Conservation (phyloP, 176 grass and related monocot species). For the Bolboschoenus planiculmis region DNA sequence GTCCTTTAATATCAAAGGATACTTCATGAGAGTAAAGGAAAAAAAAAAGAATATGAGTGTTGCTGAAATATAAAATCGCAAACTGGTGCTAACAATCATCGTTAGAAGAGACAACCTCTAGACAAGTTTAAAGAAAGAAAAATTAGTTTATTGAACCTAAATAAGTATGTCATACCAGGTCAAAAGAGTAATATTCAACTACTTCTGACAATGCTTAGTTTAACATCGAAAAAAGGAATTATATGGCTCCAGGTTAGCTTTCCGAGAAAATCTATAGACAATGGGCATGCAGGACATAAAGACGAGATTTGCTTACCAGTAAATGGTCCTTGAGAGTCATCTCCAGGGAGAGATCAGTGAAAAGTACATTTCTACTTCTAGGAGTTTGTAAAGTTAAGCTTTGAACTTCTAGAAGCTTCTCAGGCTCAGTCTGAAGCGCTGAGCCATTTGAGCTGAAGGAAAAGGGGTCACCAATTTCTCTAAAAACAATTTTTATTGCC, state of each 20-base stretch:
- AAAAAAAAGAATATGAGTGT: neutral
- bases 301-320: conserved; percentile 40
- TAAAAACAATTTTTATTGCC: conserved; percentile 63
- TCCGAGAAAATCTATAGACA: conserved; percentile 13
- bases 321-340: conserved; percentile 78
- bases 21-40: neutral
- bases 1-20: neutral
- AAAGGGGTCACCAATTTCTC: conserved; percentile 20
- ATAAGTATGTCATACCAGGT: neutral
- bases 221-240: neutral
- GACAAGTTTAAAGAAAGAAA: neutral
- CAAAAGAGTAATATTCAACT: neutral
- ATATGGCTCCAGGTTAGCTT: neutral
- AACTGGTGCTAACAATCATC: neutral
- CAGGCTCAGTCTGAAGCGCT: conserved; percentile 29
- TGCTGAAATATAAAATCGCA: neutral
- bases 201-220: neutral
- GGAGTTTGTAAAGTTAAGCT: conserved; percentile 85
- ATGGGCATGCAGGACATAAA: neutral
- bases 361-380: conserved; percentile 65
- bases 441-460: conserved; percentile 61
- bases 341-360: conserved; percentile 60
- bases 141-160: neutral
- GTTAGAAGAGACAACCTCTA: neutral
- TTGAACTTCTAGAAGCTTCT: conserved; percentile 57